A percentile compares a stretch with the other conserved stretches of the same genome.
phyloP scores from a whole-genome alignment of 306 rosid genomes.

The Alnus glutinosa region DNA sequence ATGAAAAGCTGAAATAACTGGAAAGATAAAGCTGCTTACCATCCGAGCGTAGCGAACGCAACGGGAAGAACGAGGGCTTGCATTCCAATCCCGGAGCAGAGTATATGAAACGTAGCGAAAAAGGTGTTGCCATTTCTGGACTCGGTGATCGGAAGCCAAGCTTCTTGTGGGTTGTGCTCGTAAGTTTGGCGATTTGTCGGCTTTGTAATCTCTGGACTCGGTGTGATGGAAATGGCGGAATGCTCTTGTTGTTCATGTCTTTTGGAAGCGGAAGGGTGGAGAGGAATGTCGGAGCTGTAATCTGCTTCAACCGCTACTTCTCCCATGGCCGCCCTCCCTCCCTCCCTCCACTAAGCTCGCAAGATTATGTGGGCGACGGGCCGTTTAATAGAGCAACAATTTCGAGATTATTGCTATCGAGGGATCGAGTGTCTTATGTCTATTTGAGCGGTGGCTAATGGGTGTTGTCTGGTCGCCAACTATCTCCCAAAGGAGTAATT shows the following conservation, averaged over 20 bases:
- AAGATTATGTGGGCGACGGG: neutral
- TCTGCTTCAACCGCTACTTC: conserved; percentile 5
- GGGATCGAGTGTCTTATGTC: too few relatives aligned
- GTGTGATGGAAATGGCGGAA: conserved; percentile 4
- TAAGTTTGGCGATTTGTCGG: neutral
- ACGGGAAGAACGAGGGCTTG: conserved; percentile 67
- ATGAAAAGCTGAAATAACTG: too few relatives aligned
- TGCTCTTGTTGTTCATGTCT: neutral
- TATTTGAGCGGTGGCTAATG: too few relatives aligned
- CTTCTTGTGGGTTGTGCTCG: conserved; percentile 37
- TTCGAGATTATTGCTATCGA: too few relatives aligned
- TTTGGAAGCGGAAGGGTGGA: neutral
- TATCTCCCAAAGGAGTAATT: too few relatives aligned
- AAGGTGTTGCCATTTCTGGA: conserved; percentile 53
- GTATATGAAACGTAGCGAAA: conserved; percentile 42
- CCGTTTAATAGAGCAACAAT: too few relatives aligned
- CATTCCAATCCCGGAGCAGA: conserved; percentile 54
- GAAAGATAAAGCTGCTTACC: conserved; percentile 40
- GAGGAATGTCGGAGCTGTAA: neutral
- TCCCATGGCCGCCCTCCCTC: neutral
- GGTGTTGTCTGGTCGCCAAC: too few relatives aligned
- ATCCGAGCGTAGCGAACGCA: conserved; percentile 67
- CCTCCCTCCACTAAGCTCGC: neutral
- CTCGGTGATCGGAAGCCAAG: conserved; percentile 65
- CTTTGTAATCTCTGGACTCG: neutral